Evolutionary conservation across 352 stramenopile genomes (phyloP).

Genomic region (Globisporangium lucens): DNA sequence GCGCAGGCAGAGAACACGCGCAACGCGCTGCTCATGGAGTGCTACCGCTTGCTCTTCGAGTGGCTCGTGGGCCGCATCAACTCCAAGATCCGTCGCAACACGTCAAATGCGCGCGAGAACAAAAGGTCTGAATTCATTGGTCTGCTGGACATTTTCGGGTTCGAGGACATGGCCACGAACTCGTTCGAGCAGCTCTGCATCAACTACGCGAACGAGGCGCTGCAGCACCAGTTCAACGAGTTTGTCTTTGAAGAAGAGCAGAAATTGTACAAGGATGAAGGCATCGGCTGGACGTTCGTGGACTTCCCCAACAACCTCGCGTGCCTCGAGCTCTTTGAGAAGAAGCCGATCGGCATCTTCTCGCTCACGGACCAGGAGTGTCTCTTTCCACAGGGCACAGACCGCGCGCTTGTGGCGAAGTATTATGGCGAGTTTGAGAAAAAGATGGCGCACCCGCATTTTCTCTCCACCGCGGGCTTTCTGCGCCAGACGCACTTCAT

Average conservation of each 20-base stretch:
- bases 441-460: conserved; percentile 53
- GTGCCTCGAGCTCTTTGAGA: conserved; percentile 82
- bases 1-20: conserved; percentile 70
- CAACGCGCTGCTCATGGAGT: conserved; percentile 90
- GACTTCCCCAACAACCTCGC: conserved; percentile 78
- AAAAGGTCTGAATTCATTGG: conserved; percentile 58
- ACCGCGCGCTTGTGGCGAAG: conserved; percentile 73
- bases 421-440: conserved; percentile 74
- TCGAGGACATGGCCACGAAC: conserved; percentile 85
- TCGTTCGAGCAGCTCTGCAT: conserved; percentile 91
- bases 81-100: conserved; percentile 58
- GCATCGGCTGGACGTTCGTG: conserved; percentile 70
- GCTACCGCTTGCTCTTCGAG: conserved; percentile 91
- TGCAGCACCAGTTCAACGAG: conserved; percentile 88
- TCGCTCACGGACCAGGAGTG: conserved; percentile 82
- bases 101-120: conserved; percentile 8
- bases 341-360: conserved; percentile 74
- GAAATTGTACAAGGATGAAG: conserved; percentile 68
- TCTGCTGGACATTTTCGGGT: conserved; percentile 88
- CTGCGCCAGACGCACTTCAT: conserved; percentile 74
- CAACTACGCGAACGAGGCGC: conserved; percentile 87
- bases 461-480: conserved; percentile 39
- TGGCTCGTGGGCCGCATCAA: conserved; percentile 94
- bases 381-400: conserved; percentile 70
- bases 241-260: conserved; percentile 93